Conservation (phyloP, 2,329 filamentous ascomycete genomes). For the Colletotrichum musicola region DNA sequence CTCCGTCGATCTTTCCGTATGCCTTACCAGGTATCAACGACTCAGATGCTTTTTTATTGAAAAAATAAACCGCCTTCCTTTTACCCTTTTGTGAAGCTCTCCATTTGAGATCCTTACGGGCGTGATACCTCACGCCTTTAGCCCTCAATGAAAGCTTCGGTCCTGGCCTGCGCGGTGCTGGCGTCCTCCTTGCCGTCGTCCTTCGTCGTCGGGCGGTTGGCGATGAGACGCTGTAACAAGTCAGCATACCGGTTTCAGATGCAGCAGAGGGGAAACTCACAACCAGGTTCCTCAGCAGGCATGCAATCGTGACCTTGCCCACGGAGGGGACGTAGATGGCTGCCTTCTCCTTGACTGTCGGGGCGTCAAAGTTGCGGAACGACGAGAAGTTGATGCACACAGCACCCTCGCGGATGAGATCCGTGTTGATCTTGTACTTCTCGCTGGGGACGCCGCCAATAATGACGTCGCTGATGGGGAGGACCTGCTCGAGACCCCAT, state of each 20-base stretch:
- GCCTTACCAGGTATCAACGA: slow-evolving; percentile 24
- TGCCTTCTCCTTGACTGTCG: slow-evolving; percentile 92
- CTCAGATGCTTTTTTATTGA: slow-evolving; percentile 15
- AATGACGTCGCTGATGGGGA: slow-evolving; percentile 92
- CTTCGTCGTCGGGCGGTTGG: slow-evolving; percentile 59
- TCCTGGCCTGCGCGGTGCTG: slow-evolving; percentile 51
- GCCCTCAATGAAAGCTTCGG: slow-evolving; percentile 56
- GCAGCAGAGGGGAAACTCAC: slow-evolving; percentile 64
- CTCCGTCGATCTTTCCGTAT: slow-evolving; percentile 20
- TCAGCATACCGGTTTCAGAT: neutral
- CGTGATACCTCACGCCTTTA: slow-evolving; percentile 39
- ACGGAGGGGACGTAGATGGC: slow-evolving; percentile 97
- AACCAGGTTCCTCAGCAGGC: slow-evolving; percentile 88
- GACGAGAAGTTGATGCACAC: slow-evolving; percentile 99
- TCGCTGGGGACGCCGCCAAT: slow-evolving; percentile 93
- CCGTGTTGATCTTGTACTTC: slow-evolving; percentile 88
- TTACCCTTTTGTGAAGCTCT: neutral
- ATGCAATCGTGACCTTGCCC: slow-evolving; percentile 96
- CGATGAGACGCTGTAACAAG: slow-evolving; percentile 61
- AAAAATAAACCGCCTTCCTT: slow-evolving; percentile 9
- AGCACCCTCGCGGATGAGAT: slow-evolving; percentile 86
- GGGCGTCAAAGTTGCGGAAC: slow-evolving; percentile 89
- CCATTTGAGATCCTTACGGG: neutral
- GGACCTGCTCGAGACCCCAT: slow-evolving; percentile 82
- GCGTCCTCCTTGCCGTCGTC: slow-evolving; percentile 48